A percentile compares a stretch with the other conserved stretches of the same genome.
These are phyloP conservation scores for Botrytis fabae DNA, from an alignment of 2,329 filamentous ascomycete genomes.

Conservation along the genomic window DNA sequence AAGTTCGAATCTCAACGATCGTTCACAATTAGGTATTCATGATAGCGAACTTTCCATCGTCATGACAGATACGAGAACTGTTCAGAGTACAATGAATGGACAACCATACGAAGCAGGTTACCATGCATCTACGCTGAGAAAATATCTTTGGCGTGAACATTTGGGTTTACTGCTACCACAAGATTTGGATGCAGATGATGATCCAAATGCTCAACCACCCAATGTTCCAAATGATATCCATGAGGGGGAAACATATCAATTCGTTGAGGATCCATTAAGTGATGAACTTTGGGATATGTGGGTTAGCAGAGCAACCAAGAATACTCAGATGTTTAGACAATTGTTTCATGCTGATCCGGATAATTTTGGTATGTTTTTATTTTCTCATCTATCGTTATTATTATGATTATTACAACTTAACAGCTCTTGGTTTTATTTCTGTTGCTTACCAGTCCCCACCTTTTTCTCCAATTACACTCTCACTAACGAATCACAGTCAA, in stretches of 20 bases:
- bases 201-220: slow-evolving; percentile 74
- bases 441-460: too few relatives aligned
- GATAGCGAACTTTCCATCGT: slow-evolving; percentile 90
- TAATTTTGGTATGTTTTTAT: slow-evolving; percentile 63
- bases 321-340: slow-evolving; percentile 75
- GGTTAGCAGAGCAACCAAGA: slow-evolving; percentile 66
- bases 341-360: slow-evolving; percentile 89
- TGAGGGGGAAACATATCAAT: slow-evolving; percentile 59
- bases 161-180: slow-evolving; percentile 78
- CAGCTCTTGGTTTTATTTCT: background rate
- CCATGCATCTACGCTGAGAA: slow-evolving; percentile 77
- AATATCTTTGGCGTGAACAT: slow-evolving; percentile 88
- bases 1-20: slow-evolving; percentile 89
- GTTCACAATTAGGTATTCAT: slow-evolving; percentile 81
- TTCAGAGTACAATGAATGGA: slow-evolving; percentile 77
- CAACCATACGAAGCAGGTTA: slow-evolving; percentile 74
- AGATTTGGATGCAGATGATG: slow-evolving; percentile 62
- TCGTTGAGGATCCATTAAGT: slow-evolving; percentile 70
- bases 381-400: background rate
- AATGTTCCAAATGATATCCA: slow-evolving; percentile 66
- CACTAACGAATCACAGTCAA: slow-evolving; percentile 55
- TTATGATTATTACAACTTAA: too few relatives aligned
- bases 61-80: slow-evolving; percentile 75
- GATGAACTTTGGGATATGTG: slow-evolving; percentile 69
- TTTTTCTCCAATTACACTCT: background rate